Evolutionary conservation across 768 basidiomycete species (phyloP).

Genomic region (Termitomyces bulborhizus): DNA sequence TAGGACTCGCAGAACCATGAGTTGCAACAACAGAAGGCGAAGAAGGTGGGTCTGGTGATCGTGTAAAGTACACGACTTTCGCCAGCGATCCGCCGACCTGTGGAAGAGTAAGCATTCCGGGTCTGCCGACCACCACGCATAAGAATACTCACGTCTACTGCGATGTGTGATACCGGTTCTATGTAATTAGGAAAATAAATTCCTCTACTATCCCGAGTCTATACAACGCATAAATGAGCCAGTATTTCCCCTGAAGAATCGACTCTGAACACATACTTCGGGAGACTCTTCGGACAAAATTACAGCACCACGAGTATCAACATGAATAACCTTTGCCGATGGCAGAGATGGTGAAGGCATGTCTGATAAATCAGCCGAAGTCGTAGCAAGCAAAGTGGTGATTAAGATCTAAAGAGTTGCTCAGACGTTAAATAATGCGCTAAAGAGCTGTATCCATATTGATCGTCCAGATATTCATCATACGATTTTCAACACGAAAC

Average conservation of each 20-base stretch:
- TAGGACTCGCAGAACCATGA: constrained; percentile 44
- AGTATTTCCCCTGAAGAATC: constrained; percentile 6
- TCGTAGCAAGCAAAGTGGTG: constrained; percentile 8
- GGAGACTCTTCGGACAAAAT: constrained; percentile 93
- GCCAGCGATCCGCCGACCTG: constrained; percentile 97
- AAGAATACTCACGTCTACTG: constrained; percentile 76
- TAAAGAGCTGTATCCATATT: not conserved
- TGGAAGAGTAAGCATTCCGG: constrained; percentile 10
- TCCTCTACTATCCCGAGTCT: constrained; percentile 92
- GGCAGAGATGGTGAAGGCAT: constrained; percentile 65
- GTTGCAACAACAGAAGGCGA: constrained; percentile 68
- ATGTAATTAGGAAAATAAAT: constrained; percentile 98
- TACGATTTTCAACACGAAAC: constrained; percentile 20
- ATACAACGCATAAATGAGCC: constrained; percentile 7
- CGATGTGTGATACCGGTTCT: constrained; percentile 95
- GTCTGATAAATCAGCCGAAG: constrained; percentile 3
- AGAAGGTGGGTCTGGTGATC: constrained; percentile 80
- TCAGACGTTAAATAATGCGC: not conserved
- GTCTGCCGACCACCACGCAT: constrained; percentile 3
- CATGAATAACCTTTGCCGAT: constrained; percentile 81
- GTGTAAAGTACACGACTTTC: constrained; percentile 98
- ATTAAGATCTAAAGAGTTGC: constrained; percentile 1
- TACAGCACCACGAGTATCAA: constrained; percentile 90
- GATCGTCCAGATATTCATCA: constrained; percentile 15
- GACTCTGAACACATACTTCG: constrained; percentile 50